A percentile compares a stretch with the other conserved stretches of the same genome.
Evolutionary conservation across 2,329 filamentous ascomycete genomes (phyloP).

Genomic region (Colletotrichum tofieldiae): DNA sequence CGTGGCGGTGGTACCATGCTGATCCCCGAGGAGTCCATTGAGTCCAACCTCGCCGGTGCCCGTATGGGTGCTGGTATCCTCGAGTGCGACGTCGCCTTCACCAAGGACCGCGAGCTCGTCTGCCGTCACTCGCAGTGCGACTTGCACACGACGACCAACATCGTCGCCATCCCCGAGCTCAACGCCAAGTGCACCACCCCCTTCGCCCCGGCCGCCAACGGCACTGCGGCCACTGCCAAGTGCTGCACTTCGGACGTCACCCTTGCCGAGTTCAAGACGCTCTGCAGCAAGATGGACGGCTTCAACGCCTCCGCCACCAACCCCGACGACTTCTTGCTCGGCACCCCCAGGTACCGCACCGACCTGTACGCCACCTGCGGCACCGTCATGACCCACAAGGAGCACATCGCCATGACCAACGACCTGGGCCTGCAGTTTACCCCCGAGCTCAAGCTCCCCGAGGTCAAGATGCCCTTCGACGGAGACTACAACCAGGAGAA

Average conservation of each 20-base stretch:
- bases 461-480: constrained; percentile 79
- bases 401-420: constrained; percentile 74
- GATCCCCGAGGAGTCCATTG: constrained; percentile 75
- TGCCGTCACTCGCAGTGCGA: constrained; percentile 79
- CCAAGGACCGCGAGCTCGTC: constrained; percentile 75
- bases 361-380: constrained; percentile 77
- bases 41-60: constrained; percentile 74
- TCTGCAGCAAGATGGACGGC: constrained; percentile 81
- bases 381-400: constrained; percentile 72
- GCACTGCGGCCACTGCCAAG: constrained; percentile 69
- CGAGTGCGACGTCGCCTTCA: constrained; percentile 80
- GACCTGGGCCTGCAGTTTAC: constrained; percentile 74
- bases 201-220: constrained; percentile 70
- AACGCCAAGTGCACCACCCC: constrained; percentile 75
- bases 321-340: constrained; percentile 69
- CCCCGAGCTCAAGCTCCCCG: constrained; percentile 77
- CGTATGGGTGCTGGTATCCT: constrained; percentile 78
- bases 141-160: constrained; percentile 79
- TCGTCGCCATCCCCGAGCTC: constrained; percentile 73
- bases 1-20: constrained; percentile 73
- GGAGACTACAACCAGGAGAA: constrained; percentile 75
- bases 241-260: constrained; percentile 83
- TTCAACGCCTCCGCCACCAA: constrained; percentile 72
- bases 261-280: constrained; percentile 75
- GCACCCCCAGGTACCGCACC: constrained; percentile 74